Evolutionary conservation across 148 eudicot species (phyloP).

Genomic region (Rhododendron griersonianum): DNA sequence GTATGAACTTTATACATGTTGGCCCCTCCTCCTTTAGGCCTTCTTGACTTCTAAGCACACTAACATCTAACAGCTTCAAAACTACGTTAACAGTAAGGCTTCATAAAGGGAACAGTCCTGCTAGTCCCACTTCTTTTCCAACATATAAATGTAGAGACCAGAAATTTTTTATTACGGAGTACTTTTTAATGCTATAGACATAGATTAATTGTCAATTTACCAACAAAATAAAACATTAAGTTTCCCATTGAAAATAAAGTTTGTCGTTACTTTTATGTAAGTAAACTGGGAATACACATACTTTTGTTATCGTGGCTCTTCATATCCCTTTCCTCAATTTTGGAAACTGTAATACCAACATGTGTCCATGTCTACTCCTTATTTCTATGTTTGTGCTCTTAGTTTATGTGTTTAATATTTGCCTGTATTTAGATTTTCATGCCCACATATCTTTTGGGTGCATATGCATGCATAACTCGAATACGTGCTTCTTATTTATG

Average conservation of each 20-base stretch:
- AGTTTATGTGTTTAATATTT: neutral
- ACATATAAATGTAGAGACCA: neutral
- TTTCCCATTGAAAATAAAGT: neutral
- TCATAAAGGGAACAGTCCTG: neutral
- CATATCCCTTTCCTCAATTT: neutral
- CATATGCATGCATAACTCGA: neutral
- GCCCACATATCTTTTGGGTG: neutral
- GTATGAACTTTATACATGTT: neutral
- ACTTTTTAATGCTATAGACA: neutral
- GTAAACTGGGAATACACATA: neutral
- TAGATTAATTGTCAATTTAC: neutral
- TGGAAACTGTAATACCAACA: neutral
- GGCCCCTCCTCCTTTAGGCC: neutral
- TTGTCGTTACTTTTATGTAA: neutral
- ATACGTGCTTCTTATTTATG: neutral
- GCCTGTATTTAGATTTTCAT: neutral
- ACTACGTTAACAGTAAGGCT: neutral
- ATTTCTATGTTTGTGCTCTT: neutral
- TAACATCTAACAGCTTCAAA: neutral
- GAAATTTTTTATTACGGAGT: neutral
- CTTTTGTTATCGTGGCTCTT: neutral
- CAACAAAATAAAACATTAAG: neutral
- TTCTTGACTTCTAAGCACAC: slow-evolving; percentile 1
- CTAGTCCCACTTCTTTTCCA: neutral
- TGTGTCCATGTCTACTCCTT: neutral